These are phyloP conservation scores for Kodamaea sp. DNA, from an alignment of 1,139 yeast species.

Conservation along the genomic window DNA sequence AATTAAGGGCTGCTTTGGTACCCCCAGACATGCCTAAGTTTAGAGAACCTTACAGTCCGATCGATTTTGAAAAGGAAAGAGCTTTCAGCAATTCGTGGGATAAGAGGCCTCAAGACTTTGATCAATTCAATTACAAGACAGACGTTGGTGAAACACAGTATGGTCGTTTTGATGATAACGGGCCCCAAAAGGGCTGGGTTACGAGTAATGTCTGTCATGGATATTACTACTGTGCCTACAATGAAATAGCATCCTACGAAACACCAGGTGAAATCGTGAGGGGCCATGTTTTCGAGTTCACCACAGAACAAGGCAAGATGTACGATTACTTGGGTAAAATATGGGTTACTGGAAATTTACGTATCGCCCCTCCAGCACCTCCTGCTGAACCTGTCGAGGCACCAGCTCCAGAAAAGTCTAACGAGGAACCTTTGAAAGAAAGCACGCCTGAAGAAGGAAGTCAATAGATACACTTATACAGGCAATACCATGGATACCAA, in stretches of 20 bases:
- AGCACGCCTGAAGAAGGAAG: too few species aligned
- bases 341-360: slow-evolving; percentile 41
- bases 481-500: too few species aligned
- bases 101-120: slow-evolving; percentile 33
- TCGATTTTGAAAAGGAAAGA: slow-evolving; percentile 25
- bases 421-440: too few species aligned
- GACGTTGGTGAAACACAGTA: slow-evolving; percentile 16
- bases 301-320: slow-evolving; percentile 14
- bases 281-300: slow-evolving; percentile 30
- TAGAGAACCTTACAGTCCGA: slow-evolving; percentile 39
- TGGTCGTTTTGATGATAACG: slow-evolving; percentile 23
- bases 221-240: slow-evolving; percentile 64
- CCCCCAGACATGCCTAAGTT: slow-evolving; percentile 51
- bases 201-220: slow-evolving; percentile 52
- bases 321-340: slow-evolving; percentile 38
- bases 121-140: slow-evolving; percentile 29
- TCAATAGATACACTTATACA: too few species aligned
- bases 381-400: too few species aligned
- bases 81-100: slow-evolving; percentile 27
- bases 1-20: slow-evolving; percentile 50
- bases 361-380: too few species aligned
- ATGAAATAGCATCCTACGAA: slow-evolving; percentile 42
- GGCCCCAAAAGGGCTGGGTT: slow-evolving; percentile 62
- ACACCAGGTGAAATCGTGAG: slow-evolving; percentile 15
- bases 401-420: too few species aligned